These are phyloP conservation scores for Dactylellina leptospora DNA, from an alignment of 2,329 filamentous ascomycete genomes.

Conservation along the genomic window DNA sequence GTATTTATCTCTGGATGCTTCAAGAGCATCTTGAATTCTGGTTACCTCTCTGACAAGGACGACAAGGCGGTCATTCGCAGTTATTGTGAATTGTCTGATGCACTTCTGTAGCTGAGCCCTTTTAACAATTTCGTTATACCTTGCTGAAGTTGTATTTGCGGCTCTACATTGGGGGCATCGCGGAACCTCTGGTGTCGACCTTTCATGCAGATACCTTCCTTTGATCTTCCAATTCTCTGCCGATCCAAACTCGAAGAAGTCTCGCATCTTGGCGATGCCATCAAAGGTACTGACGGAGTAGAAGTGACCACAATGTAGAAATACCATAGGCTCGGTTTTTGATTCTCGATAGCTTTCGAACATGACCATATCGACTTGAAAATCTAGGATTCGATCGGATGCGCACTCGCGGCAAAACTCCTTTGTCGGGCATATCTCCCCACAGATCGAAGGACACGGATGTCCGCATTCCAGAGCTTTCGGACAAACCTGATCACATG, in stretches of 20 bases:
- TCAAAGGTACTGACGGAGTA: slow-evolving; percentile 70
- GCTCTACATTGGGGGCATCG: slow-evolving; percentile 31
- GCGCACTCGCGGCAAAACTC: slow-evolving; percentile 69
- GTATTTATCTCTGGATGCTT: slow-evolving; percentile 17
- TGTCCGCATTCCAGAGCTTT: slow-evolving; percentile 68
- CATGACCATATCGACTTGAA: slow-evolving; percentile 68
- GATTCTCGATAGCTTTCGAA: slow-evolving; percentile 68
- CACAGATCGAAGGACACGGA: slow-evolving; percentile 72
- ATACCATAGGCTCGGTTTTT: slow-evolving; percentile 70
- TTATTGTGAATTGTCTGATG: slow-evolving; percentile 25
- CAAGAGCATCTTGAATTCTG: neutral
- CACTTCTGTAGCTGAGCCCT: slow-evolving; percentile 32
- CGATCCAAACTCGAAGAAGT: slow-evolving; percentile 63
- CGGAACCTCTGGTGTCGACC: slow-evolving; percentile 11
- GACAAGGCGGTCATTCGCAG: slow-evolving; percentile 1
- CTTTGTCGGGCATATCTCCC: slow-evolving; percentile 68
- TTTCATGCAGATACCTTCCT: slow-evolving; percentile 15
- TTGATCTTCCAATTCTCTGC: slow-evolving; percentile 27
- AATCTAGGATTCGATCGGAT: slow-evolving; percentile 61
- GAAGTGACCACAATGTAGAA: slow-evolving; percentile 72
- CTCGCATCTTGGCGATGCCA: slow-evolving; percentile 67
- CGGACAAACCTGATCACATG: slow-evolving; percentile 70
- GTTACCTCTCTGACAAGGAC: neutral
- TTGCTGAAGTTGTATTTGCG: slow-evolving; percentile 7
- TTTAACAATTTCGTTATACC: slow-evolving; percentile 44